Conservation (phyloP, 2,329 filamentous ascomycete species). For the Nothophoma quercina region DNA sequence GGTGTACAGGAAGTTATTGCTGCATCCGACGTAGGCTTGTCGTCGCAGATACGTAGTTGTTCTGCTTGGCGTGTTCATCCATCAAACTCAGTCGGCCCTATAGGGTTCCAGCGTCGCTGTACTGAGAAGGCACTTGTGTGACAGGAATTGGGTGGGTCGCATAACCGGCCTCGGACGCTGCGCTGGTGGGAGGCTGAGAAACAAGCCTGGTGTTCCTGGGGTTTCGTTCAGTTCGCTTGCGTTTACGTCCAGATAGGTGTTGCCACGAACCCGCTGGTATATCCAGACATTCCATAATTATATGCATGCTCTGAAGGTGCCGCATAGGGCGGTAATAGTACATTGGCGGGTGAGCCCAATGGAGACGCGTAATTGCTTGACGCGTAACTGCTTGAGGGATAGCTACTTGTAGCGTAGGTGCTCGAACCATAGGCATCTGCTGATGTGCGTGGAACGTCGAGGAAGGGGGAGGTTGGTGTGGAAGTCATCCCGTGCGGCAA, state of each 20-base stretch:
- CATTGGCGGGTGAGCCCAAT: slow-evolving; percentile 45
- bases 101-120: slow-evolving; percentile 27
- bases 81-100: slow-evolving; percentile 5
- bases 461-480: slow-evolving; percentile 51
- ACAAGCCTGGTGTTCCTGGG: slow-evolving; percentile 49
- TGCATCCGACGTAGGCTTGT: slow-evolving; percentile 4
- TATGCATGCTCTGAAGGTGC: slow-evolving; percentile 51
- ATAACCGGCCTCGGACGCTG: slow-evolving; percentile 26
- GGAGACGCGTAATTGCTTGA: slow-evolving; percentile 47
- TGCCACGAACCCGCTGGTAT: slow-evolving; percentile 55
- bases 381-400: slow-evolving; percentile 31
- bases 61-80: not conserved
- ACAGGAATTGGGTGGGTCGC: slow-evolving; percentile 25
- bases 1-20: slow-evolving; percentile 9
- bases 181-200: slow-evolving; percentile 36
- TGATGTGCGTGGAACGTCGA: slow-evolving; percentile 54
- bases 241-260: slow-evolving; percentile 53
- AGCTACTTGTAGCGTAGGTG: slow-evolving; percentile 45
- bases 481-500: slow-evolving; percentile 45
- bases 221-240: slow-evolving; percentile 51
- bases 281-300: slow-evolving; percentile 52
- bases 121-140: slow-evolving; percentile 29
- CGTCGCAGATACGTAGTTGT: not conserved
- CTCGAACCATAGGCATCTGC: slow-evolving; percentile 29
- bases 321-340: slow-evolving; percentile 44